Evolutionary conservation across 2,329 filamentous ascomycete genomes (phyloP), one percentile per base, ranked within the genome.

Genomic region (Talaromyces sp.): DNA sequence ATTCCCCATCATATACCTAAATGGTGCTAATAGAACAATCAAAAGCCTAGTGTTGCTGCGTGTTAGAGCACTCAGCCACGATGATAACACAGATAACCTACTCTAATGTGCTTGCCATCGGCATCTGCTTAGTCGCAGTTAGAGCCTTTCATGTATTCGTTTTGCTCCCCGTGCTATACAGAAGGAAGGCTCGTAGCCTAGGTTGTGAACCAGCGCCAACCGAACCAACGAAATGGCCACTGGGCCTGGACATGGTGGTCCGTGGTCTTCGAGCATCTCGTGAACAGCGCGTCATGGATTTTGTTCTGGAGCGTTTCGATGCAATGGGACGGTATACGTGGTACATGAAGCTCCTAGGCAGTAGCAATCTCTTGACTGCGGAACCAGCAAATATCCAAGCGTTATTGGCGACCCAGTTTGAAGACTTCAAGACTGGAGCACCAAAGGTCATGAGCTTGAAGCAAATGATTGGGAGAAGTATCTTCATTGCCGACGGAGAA

Each of bases 401-500:
- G 3, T 14, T 65, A 6, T 27, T 65, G 22, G 35, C 63, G 16
- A 62, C 63, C 2, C n/a, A 62, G 19, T 65, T 65, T 48, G 14
- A 54, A 2, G 59, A 62, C 14, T 65, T 31, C 14, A 90, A 91
- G 69, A 92, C 96, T 74, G 92, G 93, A 6, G 82, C 88, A 67
- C 35, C 35, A 0, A 79, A 94, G 69, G 81, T 96, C 37, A 90
- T 91, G 33, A 87, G 94, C 79, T 75, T 76, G 65, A 71, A 72
- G 35, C 78, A 78, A 2, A 68, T 80, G 47, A 68, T 80, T 6
- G 79, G 78, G 1, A 75, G 77, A 14, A 88, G 89, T 79, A 92
- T 91, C 81, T 92, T 91, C 77, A 88, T 88, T 8, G 96, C 92
- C 0, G 93, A 97, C 73, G 90, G 90, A 2, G 82, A 88, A 35